Percentiles rank a stretch among this genome's conserved stretches.
Conservation (phyloP, 495 filamentous ascomycete genomes). For the Ramalina intermedia region DNA sequence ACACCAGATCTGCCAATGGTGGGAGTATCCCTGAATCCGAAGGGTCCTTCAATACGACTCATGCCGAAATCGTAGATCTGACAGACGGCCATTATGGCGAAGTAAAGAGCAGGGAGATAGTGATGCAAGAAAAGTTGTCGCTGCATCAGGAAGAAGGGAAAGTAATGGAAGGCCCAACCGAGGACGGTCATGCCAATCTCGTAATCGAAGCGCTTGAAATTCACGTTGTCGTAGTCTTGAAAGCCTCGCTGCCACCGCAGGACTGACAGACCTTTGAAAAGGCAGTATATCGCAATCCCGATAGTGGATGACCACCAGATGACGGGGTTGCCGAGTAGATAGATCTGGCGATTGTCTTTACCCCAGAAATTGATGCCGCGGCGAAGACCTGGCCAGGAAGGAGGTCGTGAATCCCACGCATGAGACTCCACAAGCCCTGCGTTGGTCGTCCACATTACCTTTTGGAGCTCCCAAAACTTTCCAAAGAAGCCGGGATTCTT, state of each 20-base stretch:
- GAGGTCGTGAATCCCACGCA: constrained; percentile 91
- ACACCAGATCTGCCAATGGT: constrained; percentile 57
- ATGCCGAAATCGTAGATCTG: constrained; percentile 78
- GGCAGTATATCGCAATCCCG: constrained; percentile 61
- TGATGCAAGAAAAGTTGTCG: constrained; percentile 96
- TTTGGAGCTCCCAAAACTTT: constrained; percentile 98
- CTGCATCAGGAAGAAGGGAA: constrained; percentile 96
- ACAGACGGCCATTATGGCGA: constrained; percentile 75
- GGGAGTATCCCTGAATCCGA: constrained; percentile 58
- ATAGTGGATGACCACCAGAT: constrained; percentile 86
- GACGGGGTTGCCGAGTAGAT: constrained; percentile 87
- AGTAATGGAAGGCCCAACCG: constrained; percentile 92
- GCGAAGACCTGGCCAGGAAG: constrained; percentile 81
- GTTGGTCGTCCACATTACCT: constrained; percentile 98
- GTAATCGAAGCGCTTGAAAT: constrained; percentile 94
- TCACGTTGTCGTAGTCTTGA: constrained; percentile 64
- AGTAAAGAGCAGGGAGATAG: constrained; percentile 92
- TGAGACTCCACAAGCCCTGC: constrained; percentile 93
- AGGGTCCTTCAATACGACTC: constrained; percentile 42
- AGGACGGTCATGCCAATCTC: constrained; percentile 83
- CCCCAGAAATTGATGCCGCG: constrained; percentile 99
- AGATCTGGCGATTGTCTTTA: constrained; percentile 83
- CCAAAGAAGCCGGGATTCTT: constrained; percentile 88
- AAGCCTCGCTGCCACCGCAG: constrained; percentile 89
- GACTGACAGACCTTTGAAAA: constrained; percentile 77